Percentiles rank a stretch among this genome's conserved stretches.
Evolutionary conservation across 2,329 filamentous ascomycete genomes (phyloP).

Genomic region (Xylaria sp.): DNA sequence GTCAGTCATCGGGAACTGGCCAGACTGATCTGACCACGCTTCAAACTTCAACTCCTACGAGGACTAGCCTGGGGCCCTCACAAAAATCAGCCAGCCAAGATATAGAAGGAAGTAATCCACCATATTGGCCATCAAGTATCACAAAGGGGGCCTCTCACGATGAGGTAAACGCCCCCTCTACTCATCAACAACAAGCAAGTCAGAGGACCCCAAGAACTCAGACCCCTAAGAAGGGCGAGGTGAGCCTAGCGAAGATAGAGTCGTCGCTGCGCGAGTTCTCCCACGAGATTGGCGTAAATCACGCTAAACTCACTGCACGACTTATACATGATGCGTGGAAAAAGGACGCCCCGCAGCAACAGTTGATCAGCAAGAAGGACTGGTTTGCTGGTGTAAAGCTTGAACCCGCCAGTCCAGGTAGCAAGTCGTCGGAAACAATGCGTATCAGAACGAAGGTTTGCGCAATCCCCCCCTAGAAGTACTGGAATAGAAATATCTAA

Average conservation of each 20-base stretch:
- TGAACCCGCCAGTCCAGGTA: conserved; percentile 47
- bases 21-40: conserved; percentile 36
- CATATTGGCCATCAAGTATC: conserved; percentile 36
- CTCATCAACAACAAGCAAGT: conserved; percentile 37
- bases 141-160: conserved; percentile 35
- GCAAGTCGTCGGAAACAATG: conserved; percentile 56
- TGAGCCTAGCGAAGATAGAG: conserved; percentile 59
- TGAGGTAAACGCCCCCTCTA: conserved; percentile 36
- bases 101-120: conserved; percentile 33
- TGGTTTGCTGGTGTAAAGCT: conserved; percentile 60
- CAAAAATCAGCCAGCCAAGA: conserved; percentile 41
- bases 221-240: conserved; percentile 53
- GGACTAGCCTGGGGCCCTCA: conserved; percentile 32
- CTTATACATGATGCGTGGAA: conserved; percentile 60
- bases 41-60: conserved; percentile 40
- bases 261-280: conserved; percentile 55
- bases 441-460: conserved; percentile 64
- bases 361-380: conserved; percentile 57
- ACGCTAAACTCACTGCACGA: conserved; percentile 57
- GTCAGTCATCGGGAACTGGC: conserved; percentile 33
- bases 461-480: not conserved
- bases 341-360: conserved; percentile 53
- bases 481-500: conserved; percentile 34
- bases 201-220: conserved; percentile 49
- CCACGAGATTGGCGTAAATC: conserved; percentile 58